Evolutionary conservation across 75 land plant species (phyloP), one percentile per base, ranked within the genome.

Genomic region (Cryptomeria japonica): DNA sequence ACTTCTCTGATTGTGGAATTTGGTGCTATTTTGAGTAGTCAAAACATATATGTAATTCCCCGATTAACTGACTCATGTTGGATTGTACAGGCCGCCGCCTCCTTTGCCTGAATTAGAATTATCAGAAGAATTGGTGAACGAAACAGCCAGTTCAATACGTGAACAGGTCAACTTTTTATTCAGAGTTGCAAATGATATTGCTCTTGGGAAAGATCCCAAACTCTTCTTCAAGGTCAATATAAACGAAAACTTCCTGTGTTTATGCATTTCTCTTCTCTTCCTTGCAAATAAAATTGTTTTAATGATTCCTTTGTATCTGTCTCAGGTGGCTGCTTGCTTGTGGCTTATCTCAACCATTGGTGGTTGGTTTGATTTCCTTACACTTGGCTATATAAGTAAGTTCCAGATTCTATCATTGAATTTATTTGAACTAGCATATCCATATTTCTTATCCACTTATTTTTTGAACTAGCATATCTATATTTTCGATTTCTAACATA

Each of bases 321-420:
- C 2, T 64, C 47, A 91, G 92, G 92, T 91, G 31, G 95, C 97
- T 87, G 91, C 87, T 13, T 83, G 42, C 46, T 80, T 97, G 53
- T 95, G 89, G 91, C 38, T 92, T 31, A 91, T 94, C 14, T 97
- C 97, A 1, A 64, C 93, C 15, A 78, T 97, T 31, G 94, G 96
- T n/a, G 79, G 92, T 47, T 91, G 91, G 91, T 91, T 91, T 73
- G 90, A 96, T 91, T 89, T 96, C 85, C 84, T 94, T 13, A 97
- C 97, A 15, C 87, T 94, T 15, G 86, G 90, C 6, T 97, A 92
- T 84, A 89, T 90, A 25, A 85, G 99, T 97, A 92, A 93, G 97
- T 91, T 55, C 32, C 25, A 22, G 16, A 1, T 84, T 34, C 37
- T 55, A 34, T 32, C 25, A n/a, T 32, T 49, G 51, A 49, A 1